phyloP scores from a whole-genome alignment of 1,284 basidiomycete genomes.

The Bjerkandera adusta region DNA sequence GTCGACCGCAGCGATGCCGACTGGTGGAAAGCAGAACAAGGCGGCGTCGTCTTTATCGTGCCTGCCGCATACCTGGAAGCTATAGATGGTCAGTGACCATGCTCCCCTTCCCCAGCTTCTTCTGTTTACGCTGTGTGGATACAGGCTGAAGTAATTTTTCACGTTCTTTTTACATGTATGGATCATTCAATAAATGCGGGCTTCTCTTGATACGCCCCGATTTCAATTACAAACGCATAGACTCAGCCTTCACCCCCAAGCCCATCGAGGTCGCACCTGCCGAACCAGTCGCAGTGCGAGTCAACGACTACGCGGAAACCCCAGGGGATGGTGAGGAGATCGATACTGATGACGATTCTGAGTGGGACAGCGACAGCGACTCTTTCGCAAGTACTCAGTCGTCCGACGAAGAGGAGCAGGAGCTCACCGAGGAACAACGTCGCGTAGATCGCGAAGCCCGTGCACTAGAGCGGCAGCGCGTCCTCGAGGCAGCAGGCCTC shows the following conservation, averaged over 20 bases:
- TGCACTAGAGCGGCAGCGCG: constrained; percentile 75
- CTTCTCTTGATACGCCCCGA: constrained; percentile 14
- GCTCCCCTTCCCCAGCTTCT: constrained; percentile 47
- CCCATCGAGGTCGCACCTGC: constrained; percentile 11
- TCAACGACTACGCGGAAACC: neutral
- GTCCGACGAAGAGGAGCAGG: constrained; percentile 42
- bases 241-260: constrained; percentile 11
- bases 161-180: constrained; percentile 48
- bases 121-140: constrained; percentile 54
- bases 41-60: constrained; percentile 82
- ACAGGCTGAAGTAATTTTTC: constrained; percentile 68
- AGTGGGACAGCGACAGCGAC: constrained; percentile 46
- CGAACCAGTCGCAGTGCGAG: neutral
- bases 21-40: constrained; percentile 93
- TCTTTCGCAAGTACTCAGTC: constrained; percentile 54
- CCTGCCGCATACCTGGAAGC: constrained; percentile 88
- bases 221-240: constrained; percentile 14
- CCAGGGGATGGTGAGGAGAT: constrained; percentile 9
- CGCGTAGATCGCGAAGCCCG: constrained; percentile 59
- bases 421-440: constrained; percentile 42
- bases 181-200: constrained; percentile 29
- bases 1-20: constrained; percentile 80
- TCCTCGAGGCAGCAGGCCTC: constrained; percentile 86
- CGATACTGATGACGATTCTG: constrained; percentile 32
- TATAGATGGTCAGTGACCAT: constrained; percentile 78